Evolutionary conservation across 2,329 filamentous ascomycete species (phyloP), one percentile per base, ranked within the genome.

Genomic region (Xylariaceae sp.): DNA sequence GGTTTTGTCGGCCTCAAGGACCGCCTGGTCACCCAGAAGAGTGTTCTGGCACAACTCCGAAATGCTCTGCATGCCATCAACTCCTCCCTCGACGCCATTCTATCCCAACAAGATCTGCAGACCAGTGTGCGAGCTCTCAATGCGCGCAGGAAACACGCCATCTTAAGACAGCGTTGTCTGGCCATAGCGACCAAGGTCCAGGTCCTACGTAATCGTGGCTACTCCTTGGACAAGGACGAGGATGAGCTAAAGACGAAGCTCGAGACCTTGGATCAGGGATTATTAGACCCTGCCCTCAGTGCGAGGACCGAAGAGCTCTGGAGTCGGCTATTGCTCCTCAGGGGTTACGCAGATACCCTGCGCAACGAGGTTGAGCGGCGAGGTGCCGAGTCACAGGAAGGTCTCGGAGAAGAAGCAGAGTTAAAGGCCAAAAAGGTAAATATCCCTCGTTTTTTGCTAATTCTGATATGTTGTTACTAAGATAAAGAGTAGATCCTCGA

Each of bases 271-370:
- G 85, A 91, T 63, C 79, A 80, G 59, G 73, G 75, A 40, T 79
- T 89, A 22, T 81, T 83, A 53, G 88, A 93, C 59, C 88, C 88
- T 6, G 82, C 83, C 6, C 75, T 92, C 44, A 79, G 79, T 29
- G 87, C 86, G 3, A 74, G 86, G 54, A 84, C 88, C 61, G 88
- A 93, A 66, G 88, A 93, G 70, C 81, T 93, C 36, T 93, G 88
- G 88, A 89, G 87, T 53, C 74, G 88, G 37, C 79, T 93, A 69
- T 84, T 90, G 39, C 79, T 85, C 29, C 71, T 93, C 38, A 75
- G 86, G 53, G 85, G 86, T 50, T 81, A 88, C 54, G 84, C 86
- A 19, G 80, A 84, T 54, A 77, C 82, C 57, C 67, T 94, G 55
- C 84, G 85, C 60, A 80, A 79, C 56, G 87, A 93, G 70, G 75